A percentile compares a stretch with the other conserved stretches of the same genome.
These are phyloP conservation scores for Cochlearia excelsa DNA, from an alignment of 345 rosid genomes.

Conservation along the genomic window DNA sequence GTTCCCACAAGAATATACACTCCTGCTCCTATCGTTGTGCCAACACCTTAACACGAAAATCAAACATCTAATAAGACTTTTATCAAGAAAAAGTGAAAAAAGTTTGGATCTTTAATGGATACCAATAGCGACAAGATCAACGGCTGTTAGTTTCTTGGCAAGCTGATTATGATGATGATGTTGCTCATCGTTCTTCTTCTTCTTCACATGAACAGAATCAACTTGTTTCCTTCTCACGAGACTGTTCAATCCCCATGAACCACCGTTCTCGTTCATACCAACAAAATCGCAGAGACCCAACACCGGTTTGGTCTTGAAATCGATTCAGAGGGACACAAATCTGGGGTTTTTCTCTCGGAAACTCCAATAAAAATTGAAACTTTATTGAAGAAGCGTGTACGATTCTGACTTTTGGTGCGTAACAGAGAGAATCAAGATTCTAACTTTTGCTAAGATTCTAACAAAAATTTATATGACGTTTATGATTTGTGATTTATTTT, in stretches of 20 bases:
- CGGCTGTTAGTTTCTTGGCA: slow-evolving; percentile 59
- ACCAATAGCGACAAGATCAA: slow-evolving; percentile 82
- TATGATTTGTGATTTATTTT: background rate
- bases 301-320: slow-evolving; percentile 14
- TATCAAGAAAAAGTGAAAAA: background rate
- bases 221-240: slow-evolving; percentile 74
- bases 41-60: slow-evolving; percentile 53
- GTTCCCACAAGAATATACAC: slow-evolving; percentile 94
- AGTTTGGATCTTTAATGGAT: slow-evolving; percentile 26
- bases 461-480: background rate
- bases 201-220: slow-evolving; percentile 48
- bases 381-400: slow-evolving; percentile 21
- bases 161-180: slow-evolving; percentile 36
- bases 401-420: slow-evolving; percentile 16
- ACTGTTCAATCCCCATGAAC: slow-evolving; percentile 42
- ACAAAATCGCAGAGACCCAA: slow-evolving; percentile 2
- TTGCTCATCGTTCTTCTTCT: slow-evolving; percentile 33
- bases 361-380: background rate
- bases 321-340: slow-evolving; percentile 24
- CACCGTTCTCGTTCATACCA: slow-evolving; percentile 38
- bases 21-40: slow-evolving; percentile 97
- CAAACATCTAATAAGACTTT: slow-evolving; percentile 6
- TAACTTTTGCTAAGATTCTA: slow-evolving; percentile 18
- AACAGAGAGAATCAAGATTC: slow-evolving; percentile 12
- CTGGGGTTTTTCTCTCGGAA: slow-evolving; percentile 1